Conservation (phyloP, 2,329 filamentous ascomycete genomes). For the Akanthomyces dipterigenus region DNA sequence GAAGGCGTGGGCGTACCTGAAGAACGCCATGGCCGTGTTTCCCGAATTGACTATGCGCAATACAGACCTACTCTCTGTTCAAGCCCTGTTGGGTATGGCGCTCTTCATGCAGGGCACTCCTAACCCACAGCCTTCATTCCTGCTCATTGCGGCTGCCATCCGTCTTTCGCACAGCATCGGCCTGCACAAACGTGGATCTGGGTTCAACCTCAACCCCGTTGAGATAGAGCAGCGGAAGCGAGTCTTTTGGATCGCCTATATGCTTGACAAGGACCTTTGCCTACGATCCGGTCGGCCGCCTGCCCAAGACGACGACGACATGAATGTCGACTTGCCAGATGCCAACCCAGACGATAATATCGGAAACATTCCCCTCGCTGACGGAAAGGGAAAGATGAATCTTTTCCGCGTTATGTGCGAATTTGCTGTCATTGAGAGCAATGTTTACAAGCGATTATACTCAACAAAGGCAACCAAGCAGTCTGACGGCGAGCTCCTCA, state of each 20-base stretch:
- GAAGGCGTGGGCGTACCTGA: conserved; percentile 91
- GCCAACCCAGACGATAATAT: conserved; percentile 88
- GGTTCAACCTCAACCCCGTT: conserved; percentile 86
- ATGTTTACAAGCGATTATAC: conserved; percentile 88
- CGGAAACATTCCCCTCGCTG: conserved; percentile 84
- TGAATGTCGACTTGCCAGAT: conserved; percentile 94
- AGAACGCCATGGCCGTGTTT: conserved; percentile 92
- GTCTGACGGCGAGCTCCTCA: conserved; percentile 84
- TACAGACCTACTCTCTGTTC: conserved; percentile 88
- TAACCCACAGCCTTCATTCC: conserved; percentile 90
- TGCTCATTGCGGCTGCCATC: conserved; percentile 85
- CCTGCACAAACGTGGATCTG: conserved; percentile 85
- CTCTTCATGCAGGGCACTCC: conserved; percentile 94
- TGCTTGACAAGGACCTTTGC: conserved; percentile 58
- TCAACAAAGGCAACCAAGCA: conserved; percentile 88
- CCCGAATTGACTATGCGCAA: conserved; percentile 93
- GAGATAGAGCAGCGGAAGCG: conserved; percentile 82
- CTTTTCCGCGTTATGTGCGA: conserved; percentile 90
- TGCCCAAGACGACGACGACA: conserved; percentile 60
- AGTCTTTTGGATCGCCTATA: conserved; percentile 61
- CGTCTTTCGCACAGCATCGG: conserved; percentile 89
- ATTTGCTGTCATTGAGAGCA: conserved; percentile 85
- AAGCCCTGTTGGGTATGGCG: conserved; percentile 87
- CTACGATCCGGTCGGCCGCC: conserved; percentile 53
- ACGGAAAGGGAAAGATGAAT: conserved; percentile 90